Evolutionary conservation across 768 basidiomycete species (phyloP).

Genomic region (Kwoniella shandongensis): DNA sequence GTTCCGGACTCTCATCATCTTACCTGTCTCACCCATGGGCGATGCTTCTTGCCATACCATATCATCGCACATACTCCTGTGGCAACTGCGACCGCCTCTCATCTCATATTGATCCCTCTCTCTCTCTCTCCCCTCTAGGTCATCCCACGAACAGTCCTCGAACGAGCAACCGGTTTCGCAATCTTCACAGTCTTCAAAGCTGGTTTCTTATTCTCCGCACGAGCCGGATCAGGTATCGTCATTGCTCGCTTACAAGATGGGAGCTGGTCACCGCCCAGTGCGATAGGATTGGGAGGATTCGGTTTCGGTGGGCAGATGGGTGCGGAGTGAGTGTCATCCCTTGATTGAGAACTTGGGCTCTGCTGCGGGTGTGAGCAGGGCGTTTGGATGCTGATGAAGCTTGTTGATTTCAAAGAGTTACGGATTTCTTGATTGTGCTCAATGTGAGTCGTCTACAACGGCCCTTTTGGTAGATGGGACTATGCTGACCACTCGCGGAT

Average conservation of each 20-base stretch:
- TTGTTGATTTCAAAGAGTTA: conserved; percentile 64
- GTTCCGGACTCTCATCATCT: no score
- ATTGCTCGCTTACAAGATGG: conserved; percentile 81
- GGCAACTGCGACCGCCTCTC: no score
- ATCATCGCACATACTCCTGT: no score
- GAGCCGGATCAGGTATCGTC: conserved; percentile 83
- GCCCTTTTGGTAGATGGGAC: conserved; percentile 60
- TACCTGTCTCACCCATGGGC: no score
- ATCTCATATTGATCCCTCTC: no score
- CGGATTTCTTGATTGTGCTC: conserved; percentile 84
- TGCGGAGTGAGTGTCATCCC: conserved; percentile 54
- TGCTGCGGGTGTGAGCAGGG: neutral
- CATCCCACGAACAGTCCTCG: conserved; percentile 61
- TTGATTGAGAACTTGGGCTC: no score
- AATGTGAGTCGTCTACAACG: conserved; percentile 57
- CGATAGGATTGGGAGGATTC: conserved; percentile 87
- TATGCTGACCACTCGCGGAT: neutral
- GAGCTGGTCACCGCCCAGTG: conserved; percentile 90
- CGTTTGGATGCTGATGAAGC: conserved; percentile 38
- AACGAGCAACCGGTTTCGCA: conserved; percentile 74
- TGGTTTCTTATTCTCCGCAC: conserved; percentile 66
- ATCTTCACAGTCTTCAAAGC: conserved; percentile 56
- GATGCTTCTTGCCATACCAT: no score
- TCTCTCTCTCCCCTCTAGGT: conserved; percentile 53
- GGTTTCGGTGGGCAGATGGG: conserved; percentile 71